Evolutionary conservation across 768 basidiomycete genomes (phyloP).

Genomic region (Agaricus bisporus): DNA sequence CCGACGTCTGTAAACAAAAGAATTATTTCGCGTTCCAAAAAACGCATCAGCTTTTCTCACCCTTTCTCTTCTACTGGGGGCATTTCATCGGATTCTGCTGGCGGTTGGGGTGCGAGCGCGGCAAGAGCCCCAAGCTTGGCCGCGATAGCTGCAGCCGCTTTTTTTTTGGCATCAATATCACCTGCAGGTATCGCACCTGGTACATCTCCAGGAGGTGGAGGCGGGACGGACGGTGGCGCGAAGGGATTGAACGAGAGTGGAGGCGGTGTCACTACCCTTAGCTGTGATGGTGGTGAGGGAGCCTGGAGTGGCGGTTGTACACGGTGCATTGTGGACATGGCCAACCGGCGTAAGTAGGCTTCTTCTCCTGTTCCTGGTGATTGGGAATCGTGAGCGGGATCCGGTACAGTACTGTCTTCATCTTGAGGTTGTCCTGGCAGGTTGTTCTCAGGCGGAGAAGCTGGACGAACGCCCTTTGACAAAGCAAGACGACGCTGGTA

Average conservation of each 20-base stretch:
- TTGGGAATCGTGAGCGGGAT: not conserved
- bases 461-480: constrained; percentile 31
- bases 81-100: constrained; percentile 20
- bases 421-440: constrained; percentile 15
- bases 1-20: constrained; percentile 23
- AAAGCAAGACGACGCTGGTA: constrained; percentile 72
- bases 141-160: constrained; percentile 79
- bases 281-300: constrained; percentile 18
- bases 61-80: constrained; percentile 20
- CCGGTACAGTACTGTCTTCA: constrained; percentile 8
- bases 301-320: constrained; percentile 20
- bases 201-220: constrained; percentile 34
- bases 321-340: constrained; percentile 41
- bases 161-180: constrained; percentile 60
- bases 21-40: not conserved
- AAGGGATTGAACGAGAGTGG: constrained; percentile 66
- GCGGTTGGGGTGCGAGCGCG: constrained; percentile 20
- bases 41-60: not conserved
- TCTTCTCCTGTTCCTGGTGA: constrained; percentile 49
- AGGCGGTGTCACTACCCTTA: constrained; percentile 39
- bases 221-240: constrained; percentile 53
- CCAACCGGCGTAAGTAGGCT: constrained; percentile 56
- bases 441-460: constrained; percentile 17
- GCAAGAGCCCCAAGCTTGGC: constrained; percentile 62
- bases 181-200: constrained; percentile 16